phyloP scores from a whole-genome alignment of 2,329 filamentous ascomycete species.

The Aspergillus sp. region DNA sequence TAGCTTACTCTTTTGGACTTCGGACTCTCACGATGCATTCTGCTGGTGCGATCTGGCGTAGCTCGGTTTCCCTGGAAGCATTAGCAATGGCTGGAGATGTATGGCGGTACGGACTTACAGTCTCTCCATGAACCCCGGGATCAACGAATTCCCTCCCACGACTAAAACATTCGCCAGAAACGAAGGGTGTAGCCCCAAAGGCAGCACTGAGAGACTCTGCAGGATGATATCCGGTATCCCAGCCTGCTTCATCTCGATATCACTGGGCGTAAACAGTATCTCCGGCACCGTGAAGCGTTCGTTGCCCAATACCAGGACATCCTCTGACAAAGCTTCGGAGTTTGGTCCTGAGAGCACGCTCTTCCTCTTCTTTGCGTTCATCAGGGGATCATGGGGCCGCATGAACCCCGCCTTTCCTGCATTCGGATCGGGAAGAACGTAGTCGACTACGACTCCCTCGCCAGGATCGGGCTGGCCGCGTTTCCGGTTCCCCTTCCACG shows the following conservation, averaged over 20 bases:
- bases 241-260: slow-evolving; percentile 74
- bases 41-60: slow-evolving; percentile 61
- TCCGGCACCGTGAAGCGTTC: slow-evolving; percentile 88
- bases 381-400: slow-evolving; percentile 64
- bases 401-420: slow-evolving; percentile 56
- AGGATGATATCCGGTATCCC: slow-evolving; percentile 76
- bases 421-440: slow-evolving; percentile 77
- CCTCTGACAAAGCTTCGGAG: slow-evolving; percentile 52
- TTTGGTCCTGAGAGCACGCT: slow-evolving; percentile 38
- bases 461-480: slow-evolving; percentile 17
- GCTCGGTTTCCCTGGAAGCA: slow-evolving; percentile 48
- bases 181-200: slow-evolving; percentile 72
- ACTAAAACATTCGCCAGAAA: slow-evolving; percentile 80
- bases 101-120: slow-evolving; percentile 39
- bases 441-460: slow-evolving; percentile 65
- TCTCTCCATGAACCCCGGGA: slow-evolving; percentile 72
- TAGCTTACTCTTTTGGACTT: slow-evolving; percentile 51
- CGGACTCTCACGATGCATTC: slow-evolving; percentile 70
- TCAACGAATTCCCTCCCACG: slow-evolving; percentile 73
- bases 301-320: slow-evolving; percentile 77
- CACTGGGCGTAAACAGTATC: slow-evolving; percentile 73
- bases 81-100: slow-evolving; percentile 11
- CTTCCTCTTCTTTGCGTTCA: slow-evolving; percentile 45
- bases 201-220: slow-evolving; percentile 64
- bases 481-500: slow-evolving; percentile 65